phyloP scores from a whole-genome alignment of 2,329 filamentous ascomycete species.

The Monosporascus sp. region DNA sequence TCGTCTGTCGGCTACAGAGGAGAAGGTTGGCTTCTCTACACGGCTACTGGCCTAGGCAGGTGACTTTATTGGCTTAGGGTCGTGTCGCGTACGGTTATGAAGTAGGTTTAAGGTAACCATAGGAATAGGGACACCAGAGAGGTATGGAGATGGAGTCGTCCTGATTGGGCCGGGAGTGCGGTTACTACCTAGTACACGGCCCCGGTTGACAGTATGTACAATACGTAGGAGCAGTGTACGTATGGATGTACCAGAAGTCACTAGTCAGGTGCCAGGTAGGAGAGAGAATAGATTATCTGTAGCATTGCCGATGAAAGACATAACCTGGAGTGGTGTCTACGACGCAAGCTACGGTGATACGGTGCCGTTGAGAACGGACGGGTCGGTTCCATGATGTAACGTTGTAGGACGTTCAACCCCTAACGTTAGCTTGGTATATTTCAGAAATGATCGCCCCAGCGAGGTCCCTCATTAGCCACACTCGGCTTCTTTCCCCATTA shows the following conservation, averaged over 20 bases:
- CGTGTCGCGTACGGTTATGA: neutral
- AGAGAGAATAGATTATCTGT: neutral
- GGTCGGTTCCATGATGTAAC: neutral
- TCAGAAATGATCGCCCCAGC: neutral
- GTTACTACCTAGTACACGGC: too few species aligned
- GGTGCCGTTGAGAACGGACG: neutral
- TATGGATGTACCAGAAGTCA: neutral
- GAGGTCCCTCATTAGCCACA: neutral
- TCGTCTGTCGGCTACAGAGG: neutral
- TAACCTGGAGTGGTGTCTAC: slow-evolving; percentile 17
- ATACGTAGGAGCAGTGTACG: neutral
- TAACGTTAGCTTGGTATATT: neutral
- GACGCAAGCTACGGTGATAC: slow-evolving; percentile 11
- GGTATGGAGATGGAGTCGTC: neutral
- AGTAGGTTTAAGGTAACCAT: slow-evolving; percentile 1
- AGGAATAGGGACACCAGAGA: neutral
- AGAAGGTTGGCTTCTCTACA: slow-evolving; percentile 1
- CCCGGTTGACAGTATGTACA: neutral
- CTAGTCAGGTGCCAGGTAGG: neutral
- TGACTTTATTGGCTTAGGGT: slow-evolving; percentile 11
- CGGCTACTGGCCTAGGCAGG: slow-evolving; percentile 16
- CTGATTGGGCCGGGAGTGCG: neutral
- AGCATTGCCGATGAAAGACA: neutral
- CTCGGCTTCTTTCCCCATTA: neutral
- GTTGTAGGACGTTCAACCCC: neutral